Evolutionary conservation across 306 rosid species (phyloP), one percentile per base, ranked within the genome.

Genomic region (Inga leiocalycina): DNA sequence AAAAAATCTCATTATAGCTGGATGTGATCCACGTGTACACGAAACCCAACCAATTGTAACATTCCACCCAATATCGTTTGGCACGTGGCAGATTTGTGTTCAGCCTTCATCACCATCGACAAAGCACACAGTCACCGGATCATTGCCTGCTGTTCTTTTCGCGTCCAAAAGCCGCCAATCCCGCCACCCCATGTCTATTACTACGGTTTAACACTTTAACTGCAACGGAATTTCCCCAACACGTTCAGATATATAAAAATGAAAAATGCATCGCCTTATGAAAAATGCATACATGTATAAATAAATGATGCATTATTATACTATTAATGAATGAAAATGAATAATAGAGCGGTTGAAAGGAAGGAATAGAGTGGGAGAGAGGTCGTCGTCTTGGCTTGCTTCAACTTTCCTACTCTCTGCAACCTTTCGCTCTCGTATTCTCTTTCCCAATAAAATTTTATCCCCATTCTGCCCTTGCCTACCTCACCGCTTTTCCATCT

Each of bases 361-460:
- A 14, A 7, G 61, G 56, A 70, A 64, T 68, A 59, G 43, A 85
- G 94, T 94, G 92, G 98, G 98, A 86, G 98, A 80, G 87, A 87
- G 88, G 97, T 94, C 98, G 82, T 86, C 90, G 86, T 94, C 96
- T 84, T 90, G 81, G 78, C 74, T 72, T 91, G 96, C 98, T 94
- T 92, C 93, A 86, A 90, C 90, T 75, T 91, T 89, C 97, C 96
- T 90, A 85, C 92, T 88, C 82, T 76, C 85, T 88, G 82, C 91
- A 88, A 87, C 89, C 82, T 79, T 84, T 84, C 62, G 67, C 81
- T 80, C 86, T 78, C 52, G 81, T 78, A 84, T 72, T 83, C 65
- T 75, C 70, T 81, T 69, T 75, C 65, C 79, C 88, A 64, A 80
- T 77, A 19, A 32, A 66, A 4, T 81, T 80, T 3, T 80, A 57